Conservation (phyloP, 169 alveolate genomes). For the Cryptosporidium xiaoi region DNA sequence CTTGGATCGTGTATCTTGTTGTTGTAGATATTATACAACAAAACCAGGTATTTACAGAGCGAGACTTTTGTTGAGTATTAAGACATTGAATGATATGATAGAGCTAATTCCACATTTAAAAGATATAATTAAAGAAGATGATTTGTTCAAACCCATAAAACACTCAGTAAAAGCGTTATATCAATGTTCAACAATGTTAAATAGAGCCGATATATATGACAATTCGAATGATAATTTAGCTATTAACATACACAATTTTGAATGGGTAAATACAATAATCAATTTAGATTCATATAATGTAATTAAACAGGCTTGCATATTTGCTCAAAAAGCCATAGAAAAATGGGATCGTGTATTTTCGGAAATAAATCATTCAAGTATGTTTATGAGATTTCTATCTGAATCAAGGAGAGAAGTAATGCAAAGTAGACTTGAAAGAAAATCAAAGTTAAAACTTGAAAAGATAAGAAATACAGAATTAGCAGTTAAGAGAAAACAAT, state of each 20-base stretch:
- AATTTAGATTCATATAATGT: constrained; percentile 1
- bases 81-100: constrained; percentile 18
- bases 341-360: constrained; percentile 47
- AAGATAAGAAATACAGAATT: constrained; percentile 26
- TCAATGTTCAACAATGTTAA: constrained; percentile 52
- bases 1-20: constrained; percentile 25
- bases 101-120: constrained; percentile 10
- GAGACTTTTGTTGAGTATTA: constrained; percentile 14
- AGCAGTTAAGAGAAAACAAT: constrained; percentile 21
- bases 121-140: neutral
- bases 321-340: constrained; percentile 48
- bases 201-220: neutral
- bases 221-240: neutral
- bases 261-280: constrained; percentile 7
- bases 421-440: constrained; percentile 34
- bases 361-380: constrained; percentile 3
- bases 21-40: constrained; percentile 36
- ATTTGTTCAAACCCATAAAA: neutral
- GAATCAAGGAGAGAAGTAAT: constrained; percentile 44
- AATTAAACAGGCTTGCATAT: constrained; percentile 3
- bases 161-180: constrained; percentile 37
- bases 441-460: constrained; percentile 31
- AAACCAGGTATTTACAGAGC: constrained; percentile 39
- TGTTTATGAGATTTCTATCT: constrained; percentile 6
- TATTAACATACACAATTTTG: constrained; percentile 1